Percentiles rank a stretch among this genome's conserved stretches.
These are phyloP conservation scores for Solanum neorickii DNA, from an alignment of 257 asterid species.

Conservation along the genomic window DNA sequence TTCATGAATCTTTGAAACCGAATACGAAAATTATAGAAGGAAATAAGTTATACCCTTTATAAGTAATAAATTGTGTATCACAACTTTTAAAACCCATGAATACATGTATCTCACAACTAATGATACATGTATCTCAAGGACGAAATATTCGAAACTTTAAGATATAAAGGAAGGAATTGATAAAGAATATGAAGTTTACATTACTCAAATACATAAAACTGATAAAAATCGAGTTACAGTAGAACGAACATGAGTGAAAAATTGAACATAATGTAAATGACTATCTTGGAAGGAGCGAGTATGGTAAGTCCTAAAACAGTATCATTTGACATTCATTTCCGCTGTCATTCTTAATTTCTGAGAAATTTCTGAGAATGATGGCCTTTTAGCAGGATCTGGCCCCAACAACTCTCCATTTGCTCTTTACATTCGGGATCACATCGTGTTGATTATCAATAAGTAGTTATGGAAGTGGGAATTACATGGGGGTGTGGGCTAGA, in stretches of 20 bases:
- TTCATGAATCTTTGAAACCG: background rate
- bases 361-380: constrained; percentile 82
- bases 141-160: background rate
- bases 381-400: constrained; percentile 63
- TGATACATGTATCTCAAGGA: background rate
- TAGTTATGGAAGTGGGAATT: background rate
- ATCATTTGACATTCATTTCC: constrained; percentile 79
- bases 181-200: background rate
- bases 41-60: background rate
- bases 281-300: background rate
- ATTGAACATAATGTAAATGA: background rate
- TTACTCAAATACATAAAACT: background rate
- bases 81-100: background rate
- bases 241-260: background rate
- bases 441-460: constrained; percentile 36
- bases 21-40: too few relatives aligned
- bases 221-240: background rate
- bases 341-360: constrained; percentile 95
- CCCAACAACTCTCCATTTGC: constrained; percentile 89
- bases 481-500: background rate
- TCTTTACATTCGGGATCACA: constrained; percentile 96
- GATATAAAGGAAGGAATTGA: background rate
- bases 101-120: too few relatives aligned
- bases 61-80: background rate
- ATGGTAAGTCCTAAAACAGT: background rate